phyloP scores from a whole-genome alignment of 2,329 filamentous ascomycete genomes.

The Calonectria montana region DNA sequence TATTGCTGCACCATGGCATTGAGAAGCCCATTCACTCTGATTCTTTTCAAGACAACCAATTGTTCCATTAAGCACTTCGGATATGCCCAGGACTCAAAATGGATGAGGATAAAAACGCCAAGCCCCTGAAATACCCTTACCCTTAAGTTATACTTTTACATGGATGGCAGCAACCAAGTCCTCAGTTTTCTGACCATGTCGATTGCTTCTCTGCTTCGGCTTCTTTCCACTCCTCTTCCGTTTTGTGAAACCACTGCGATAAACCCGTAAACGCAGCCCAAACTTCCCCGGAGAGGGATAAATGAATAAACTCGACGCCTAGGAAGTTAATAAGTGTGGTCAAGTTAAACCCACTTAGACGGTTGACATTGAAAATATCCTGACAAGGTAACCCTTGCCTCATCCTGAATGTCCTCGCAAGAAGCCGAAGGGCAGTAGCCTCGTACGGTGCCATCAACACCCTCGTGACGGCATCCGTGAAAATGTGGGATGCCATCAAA shows the following conservation, averaged over 20 bases:
- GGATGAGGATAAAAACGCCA: neutral
- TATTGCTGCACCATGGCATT: neutral
- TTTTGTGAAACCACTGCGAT: constrained; percentile 54
- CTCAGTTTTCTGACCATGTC: constrained; percentile 3
- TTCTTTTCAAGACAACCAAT: neutral
- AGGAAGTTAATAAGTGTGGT: constrained; percentile 58
- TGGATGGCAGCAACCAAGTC: neutral
- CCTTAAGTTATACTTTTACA: neutral
- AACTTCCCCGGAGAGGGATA: constrained; percentile 57
- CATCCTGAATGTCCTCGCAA: constrained; percentile 56
- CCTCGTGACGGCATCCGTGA: constrained; percentile 57
- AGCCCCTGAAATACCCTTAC: neutral
- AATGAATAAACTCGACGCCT: constrained; percentile 57
- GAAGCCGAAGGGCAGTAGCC: constrained; percentile 55
- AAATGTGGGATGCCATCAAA: constrained; percentile 58
- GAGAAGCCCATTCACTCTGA: neutral
- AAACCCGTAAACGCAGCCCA: constrained; percentile 57
- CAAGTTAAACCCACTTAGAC: constrained; percentile 52
- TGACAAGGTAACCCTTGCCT: constrained; percentile 51
- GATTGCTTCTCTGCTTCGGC: constrained; percentile 37
- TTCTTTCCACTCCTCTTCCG: constrained; percentile 57
- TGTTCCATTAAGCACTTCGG: neutral
- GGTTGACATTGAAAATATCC: constrained; percentile 53
- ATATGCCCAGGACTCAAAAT: neutral
- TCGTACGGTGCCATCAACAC: constrained; percentile 60